phyloP scores from a whole-genome alignment of 2,329 filamentous ascomycete genomes.

The Epichloe scottii region DNA sequence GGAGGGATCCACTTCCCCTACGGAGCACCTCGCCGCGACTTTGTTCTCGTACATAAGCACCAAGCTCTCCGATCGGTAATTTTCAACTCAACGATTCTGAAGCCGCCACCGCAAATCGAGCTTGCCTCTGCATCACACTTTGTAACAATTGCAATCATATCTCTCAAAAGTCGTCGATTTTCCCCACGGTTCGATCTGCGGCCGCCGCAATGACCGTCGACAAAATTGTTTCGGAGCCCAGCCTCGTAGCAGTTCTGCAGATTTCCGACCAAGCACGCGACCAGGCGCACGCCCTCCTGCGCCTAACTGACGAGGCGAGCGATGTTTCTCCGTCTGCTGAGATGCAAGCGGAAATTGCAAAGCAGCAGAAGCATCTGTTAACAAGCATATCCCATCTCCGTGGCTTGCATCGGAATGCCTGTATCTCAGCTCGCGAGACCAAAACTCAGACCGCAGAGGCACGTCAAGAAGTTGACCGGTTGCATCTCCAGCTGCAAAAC shows the following conservation, averaged over 20 bases:
- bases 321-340: constrained; percentile 31
- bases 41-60: not conserved
- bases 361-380: constrained; percentile 68
- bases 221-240: constrained; percentile 27
- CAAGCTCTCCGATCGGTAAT: not conserved
- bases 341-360: constrained; percentile 48
- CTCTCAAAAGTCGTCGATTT: not conserved
- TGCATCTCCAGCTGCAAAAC: constrained; percentile 90
- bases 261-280: constrained; percentile 61
- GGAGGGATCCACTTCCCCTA: not conserved
- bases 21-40: not conserved
- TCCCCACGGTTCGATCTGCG: not conserved
- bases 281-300: constrained; percentile 56
- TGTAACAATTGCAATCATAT: not conserved
- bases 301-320: constrained; percentile 34
- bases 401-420: constrained; percentile 69
- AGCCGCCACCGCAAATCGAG: not conserved
- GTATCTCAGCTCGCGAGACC: constrained; percentile 70
- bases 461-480: constrained; percentile 76
- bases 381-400: constrained; percentile 71
- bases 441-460: constrained; percentile 79
- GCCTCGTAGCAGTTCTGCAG: constrained; percentile 55
- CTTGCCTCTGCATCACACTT: not conserved
- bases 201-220: constrained; percentile 23
- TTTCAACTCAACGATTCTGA: not conserved